A percentile compares a stretch with the other conserved stretches of the same genome.
Evolutionary conservation across 169 alveolate genomes (phyloP).

Genomic region (Cyclospora cayetanensis): DNA sequence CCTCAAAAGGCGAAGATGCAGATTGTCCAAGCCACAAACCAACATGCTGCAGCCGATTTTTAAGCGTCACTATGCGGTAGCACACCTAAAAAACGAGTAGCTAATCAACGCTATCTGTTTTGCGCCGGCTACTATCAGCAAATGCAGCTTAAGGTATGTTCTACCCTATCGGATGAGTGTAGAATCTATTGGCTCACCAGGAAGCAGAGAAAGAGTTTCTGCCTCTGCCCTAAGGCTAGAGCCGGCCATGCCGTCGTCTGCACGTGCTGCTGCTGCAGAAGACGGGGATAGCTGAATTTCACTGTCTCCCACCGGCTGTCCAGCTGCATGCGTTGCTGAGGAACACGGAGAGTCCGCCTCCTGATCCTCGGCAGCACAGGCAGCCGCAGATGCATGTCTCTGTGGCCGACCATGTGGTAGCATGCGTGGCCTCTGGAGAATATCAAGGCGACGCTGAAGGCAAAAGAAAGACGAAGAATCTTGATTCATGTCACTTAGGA

Average conservation of each 20-base stretch:
- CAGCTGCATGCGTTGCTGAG: neutral
- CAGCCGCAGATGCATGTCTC: conserved; percentile 41
- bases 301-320: neutral
- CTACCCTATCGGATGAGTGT: no score
- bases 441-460: conserved; percentile 56
- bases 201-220: conserved; percentile 53
- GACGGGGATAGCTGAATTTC: neutral
- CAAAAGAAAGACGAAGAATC: neutral
- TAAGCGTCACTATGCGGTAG: no score
- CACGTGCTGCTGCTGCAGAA: conserved; percentile 64
- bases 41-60: no score
- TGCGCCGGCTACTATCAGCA: no score
- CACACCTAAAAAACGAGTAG: no score
- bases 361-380: conserved; percentile 36
- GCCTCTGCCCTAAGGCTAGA: conserved; percentile 59
- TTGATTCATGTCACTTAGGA: neutral
- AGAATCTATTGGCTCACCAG: conserved; percentile 42
- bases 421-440: conserved; percentile 49
- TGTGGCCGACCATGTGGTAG: conserved; percentile 26
- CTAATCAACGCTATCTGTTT: no score
- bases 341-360: conserved; percentile 22
- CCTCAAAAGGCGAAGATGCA: no score
- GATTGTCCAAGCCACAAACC: no score
- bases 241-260: conserved; percentile 65
- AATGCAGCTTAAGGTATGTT: no score